Evolutionary conservation across 2,329 filamentous ascomycete genomes (phyloP).

Genomic region (Diplodia scrobiculata): DNA sequence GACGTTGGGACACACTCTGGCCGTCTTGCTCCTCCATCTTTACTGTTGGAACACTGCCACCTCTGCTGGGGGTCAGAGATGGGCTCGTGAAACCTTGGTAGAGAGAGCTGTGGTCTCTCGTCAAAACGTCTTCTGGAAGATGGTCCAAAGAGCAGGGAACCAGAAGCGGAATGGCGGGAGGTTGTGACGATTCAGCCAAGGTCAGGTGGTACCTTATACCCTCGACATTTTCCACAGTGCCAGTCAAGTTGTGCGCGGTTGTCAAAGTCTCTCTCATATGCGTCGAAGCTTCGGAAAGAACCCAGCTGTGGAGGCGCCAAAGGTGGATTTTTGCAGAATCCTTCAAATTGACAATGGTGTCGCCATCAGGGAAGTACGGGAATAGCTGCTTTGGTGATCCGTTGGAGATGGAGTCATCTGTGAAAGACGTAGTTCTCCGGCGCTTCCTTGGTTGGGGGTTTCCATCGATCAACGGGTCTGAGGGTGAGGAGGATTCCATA

Average conservation of each 20-base stretch:
- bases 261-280: not conserved
- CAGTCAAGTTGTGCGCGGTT: not conserved
- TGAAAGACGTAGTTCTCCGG: not conserved
- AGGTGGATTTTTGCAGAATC: not conserved
- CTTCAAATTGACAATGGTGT: slow-evolving; percentile 31
- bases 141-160: not conserved
- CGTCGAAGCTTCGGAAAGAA: slow-evolving; percentile 17
- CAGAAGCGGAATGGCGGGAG: not conserved
- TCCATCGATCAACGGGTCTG: not conserved
- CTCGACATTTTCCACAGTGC: too few relatives aligned
- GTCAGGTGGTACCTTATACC: not conserved
- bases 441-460: not conserved
- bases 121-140: not conserved
- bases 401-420: not conserved
- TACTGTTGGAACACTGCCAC: not conserved
- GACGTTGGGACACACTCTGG: not conserved
- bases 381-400: slow-evolving; percentile 5
- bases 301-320: slow-evolving; percentile 32
- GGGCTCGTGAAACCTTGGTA: not conserved
- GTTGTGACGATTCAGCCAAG: not conserved
- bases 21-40: not conserved
- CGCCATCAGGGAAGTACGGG: slow-evolving; percentile 31
- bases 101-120: too few relatives aligned
- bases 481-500: not conserved
- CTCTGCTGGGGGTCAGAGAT: not conserved